phyloP scores from a whole-genome alignment of 1,139 yeast genomes.

The Zhuliangozyma parablackwelliae region DNA sequence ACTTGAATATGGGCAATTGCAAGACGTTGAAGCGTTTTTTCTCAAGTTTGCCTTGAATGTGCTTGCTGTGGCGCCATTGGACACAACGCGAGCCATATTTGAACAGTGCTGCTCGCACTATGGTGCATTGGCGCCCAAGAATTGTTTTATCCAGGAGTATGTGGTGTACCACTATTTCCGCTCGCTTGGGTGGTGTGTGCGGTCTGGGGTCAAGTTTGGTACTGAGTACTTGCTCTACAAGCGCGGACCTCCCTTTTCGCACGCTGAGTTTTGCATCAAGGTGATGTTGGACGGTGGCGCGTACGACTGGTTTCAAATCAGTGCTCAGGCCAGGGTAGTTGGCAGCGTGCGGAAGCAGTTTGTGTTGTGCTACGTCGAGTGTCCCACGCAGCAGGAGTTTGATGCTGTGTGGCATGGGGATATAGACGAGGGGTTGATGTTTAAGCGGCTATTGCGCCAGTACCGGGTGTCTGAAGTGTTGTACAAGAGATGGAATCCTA shows the following conservation, averaged over 20 bases:
- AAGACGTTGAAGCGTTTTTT: constrained; percentile 74
- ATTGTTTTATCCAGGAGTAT: constrained; percentile 50
- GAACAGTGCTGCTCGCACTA: constrained; percentile 16
- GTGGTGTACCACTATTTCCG: constrained; percentile 83
- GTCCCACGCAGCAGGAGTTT: constrained; percentile 37
- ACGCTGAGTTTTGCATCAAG: constrained; percentile 77
- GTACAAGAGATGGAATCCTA: constrained; percentile 80
- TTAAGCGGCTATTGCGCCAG: constrained; percentile 31
- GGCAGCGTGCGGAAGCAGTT: constrained; percentile 83
- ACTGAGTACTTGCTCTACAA: constrained; percentile 75
- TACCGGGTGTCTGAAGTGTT: constrained; percentile 59
- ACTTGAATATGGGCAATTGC: constrained; percentile 68
- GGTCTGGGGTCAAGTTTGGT: constrained; percentile 90
- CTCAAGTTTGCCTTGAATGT: constrained; percentile 49
- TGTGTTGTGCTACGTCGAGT: constrained; percentile 62
- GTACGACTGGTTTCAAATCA: constrained; percentile 55
- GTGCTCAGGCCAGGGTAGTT: constrained; percentile 72
- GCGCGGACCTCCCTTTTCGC: constrained; percentile 92
- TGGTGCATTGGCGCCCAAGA: constrained; percentile 19
- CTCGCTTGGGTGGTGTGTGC: constrained; percentile 90
- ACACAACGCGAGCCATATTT: constrained; percentile 24
- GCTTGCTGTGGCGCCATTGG: constrained; percentile 18
- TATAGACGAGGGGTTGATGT: constrained; percentile 13
- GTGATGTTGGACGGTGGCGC: constrained; percentile 40
- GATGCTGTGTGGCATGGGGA: constrained; percentile 15